Evolutionary conservation across 768 basidiomycete species (phyloP).

Genomic region (Suillus occidentalis): DNA sequence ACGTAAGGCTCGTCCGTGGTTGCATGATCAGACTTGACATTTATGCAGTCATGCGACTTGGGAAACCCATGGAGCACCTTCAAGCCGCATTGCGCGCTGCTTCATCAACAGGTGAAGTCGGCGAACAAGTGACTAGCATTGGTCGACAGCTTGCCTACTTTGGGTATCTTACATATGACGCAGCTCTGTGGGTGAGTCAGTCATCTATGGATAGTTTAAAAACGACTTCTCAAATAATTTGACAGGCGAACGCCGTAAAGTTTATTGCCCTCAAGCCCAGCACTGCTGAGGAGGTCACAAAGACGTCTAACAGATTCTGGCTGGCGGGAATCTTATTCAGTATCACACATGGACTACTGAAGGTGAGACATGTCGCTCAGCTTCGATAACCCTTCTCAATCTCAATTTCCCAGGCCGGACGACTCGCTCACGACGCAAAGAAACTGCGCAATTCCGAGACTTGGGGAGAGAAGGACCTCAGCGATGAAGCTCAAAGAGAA

Average conservation of each 20-base stretch:
- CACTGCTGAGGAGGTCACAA: constrained; percentile 58
- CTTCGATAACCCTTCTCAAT: background rate
- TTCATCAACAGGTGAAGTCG: constrained; percentile 49
- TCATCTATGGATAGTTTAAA: background rate
- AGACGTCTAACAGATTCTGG: constrained; percentile 83
- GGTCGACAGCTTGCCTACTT: constrained; percentile 87
- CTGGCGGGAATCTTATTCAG: constrained; percentile 83
- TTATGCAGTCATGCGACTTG: constrained; percentile 79
- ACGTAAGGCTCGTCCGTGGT: constrained; percentile 42
- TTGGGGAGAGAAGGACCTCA: constrained; percentile 67
- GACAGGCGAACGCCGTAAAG: constrained; percentile 65
- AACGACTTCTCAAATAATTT: background rate
- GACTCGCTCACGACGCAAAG: constrained; percentile 62
- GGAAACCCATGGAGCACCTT: constrained; percentile 91
- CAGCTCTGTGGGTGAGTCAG: constrained; percentile 75
- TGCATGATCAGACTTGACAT: constrained; percentile 9
- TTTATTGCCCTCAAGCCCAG: constrained; percentile 62
- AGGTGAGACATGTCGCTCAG: constrained; percentile 42
- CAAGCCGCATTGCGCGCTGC: constrained; percentile 83
- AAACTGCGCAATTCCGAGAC: constrained; percentile 44
- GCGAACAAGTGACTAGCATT: constrained; percentile 78
- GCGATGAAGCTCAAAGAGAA: constrained; percentile 64
- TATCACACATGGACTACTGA: constrained; percentile 65
- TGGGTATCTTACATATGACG: constrained; percentile 81
- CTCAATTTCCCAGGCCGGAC: constrained; percentile 45